Evolutionary conservation across 2,329 filamentous ascomycete species (phyloP).

Genomic region (Chaetomiaceae sp.): DNA sequence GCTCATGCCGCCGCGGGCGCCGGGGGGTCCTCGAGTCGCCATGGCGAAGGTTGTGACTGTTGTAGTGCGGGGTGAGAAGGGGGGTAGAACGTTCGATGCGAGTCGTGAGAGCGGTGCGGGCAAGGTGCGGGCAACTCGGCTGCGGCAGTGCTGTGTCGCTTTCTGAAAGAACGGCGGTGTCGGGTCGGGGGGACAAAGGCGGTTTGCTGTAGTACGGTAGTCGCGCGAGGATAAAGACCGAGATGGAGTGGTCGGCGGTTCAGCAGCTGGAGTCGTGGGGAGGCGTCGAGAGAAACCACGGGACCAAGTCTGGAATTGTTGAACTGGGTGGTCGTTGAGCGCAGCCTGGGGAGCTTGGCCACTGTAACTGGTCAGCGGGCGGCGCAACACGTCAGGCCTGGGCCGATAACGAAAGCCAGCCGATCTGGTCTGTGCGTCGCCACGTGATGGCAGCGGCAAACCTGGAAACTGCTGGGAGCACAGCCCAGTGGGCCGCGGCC

Average conservation of each 20-base stretch:
- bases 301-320: conserved; percentile 13
- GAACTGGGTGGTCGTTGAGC: conserved; percentile 16
- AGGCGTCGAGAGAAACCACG: conserved; percentile 14
- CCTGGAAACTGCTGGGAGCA: conserved; percentile 1
- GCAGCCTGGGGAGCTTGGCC: conserved; percentile 17
- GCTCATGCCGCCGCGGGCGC: conserved; percentile 60
- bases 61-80: conserved; percentile 19
- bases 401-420: conserved; percentile 10
- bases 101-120: conserved; percentile 10
- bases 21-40: conserved; percentile 71
- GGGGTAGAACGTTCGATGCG: too few species aligned
- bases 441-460: conserved; percentile 18
- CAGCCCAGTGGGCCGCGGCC: background rate
- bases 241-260: background rate
- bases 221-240: background rate
- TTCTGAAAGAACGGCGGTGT: conserved; percentile 5
- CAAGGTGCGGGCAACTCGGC: conserved; percentile 13
- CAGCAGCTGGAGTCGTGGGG: background rate
- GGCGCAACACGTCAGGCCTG: conserved; percentile 21
- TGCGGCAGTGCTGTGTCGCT: background rate
- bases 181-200: conserved; percentile 8
- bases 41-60: conserved; percentile 48
- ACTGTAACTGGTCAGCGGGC: conserved; percentile 20
- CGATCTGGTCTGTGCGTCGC: conserved; percentile 13
- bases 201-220: background rate